These are phyloP conservation scores for Berkeleyomyces basicola DNA, from an alignment of 2,329 filamentous ascomycete species.

Conservation along the genomic window DNA sequence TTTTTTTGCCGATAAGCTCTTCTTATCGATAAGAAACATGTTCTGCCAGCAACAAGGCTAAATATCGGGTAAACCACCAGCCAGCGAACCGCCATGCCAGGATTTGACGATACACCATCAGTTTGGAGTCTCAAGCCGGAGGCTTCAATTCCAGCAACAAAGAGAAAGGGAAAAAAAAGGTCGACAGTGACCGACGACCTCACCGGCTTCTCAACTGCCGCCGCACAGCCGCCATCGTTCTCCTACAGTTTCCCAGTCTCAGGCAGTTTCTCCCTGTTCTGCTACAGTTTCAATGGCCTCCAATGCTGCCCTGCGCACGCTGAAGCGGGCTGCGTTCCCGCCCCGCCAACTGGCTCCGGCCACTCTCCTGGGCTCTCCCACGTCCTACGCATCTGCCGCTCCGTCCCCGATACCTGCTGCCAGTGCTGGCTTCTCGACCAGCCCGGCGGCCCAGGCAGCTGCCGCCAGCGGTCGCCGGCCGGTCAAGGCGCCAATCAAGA, in stretches of 20 bases:
- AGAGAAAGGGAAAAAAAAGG: neutral
- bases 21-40: constrained; percentile 7
- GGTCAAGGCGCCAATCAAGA: constrained; percentile 27
- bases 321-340: constrained; percentile 22
- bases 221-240: neutral
- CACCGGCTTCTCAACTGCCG: neutral
- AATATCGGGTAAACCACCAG: neutral
- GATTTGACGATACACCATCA: constrained; percentile 3
- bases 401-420: constrained; percentile 14
- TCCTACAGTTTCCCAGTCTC: neutral
- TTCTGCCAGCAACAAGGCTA: neutral
- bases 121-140: neutral
- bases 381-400: constrained; percentile 15
- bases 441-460: constrained; percentile 17
- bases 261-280: neutral
- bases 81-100: neutral
- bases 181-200: neutral
- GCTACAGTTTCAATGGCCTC: constrained; percentile 22
- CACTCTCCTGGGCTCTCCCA: constrained; percentile 18
- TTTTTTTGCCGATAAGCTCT: constrained; percentile 11
- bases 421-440: constrained; percentile 27
- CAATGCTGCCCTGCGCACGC: constrained; percentile 28
- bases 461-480: constrained; percentile 14
- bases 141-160: neutral
- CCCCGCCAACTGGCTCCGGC: constrained; percentile 16